Conservation (phyloP, 2,329 filamentous ascomycete species). For the Colletotrichum sp. region DNA sequence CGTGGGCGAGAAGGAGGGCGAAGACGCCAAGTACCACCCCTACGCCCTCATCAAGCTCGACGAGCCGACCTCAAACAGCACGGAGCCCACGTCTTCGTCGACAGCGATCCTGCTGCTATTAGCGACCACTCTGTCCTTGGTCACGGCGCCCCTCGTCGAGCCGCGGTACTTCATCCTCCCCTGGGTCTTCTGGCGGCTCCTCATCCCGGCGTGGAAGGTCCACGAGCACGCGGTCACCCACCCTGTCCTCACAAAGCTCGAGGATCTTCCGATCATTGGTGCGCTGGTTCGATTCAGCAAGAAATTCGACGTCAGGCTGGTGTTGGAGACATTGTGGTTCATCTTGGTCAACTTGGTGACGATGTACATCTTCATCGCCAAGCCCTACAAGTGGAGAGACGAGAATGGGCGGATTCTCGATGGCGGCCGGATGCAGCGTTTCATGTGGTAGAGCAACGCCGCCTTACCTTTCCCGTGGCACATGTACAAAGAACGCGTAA, state of each 20-base stretch:
- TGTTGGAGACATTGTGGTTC: slow-evolving; percentile 73
- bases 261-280: slow-evolving; percentile 1
- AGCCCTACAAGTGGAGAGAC: slow-evolving; percentile 70
- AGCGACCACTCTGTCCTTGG: slow-evolving; percentile 77
- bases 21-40: neutral
- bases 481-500: neutral
- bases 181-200: slow-evolving; percentile 90
- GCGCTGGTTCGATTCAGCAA: slow-evolving; percentile 11
- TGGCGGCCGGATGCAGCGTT: slow-evolving; percentile 69
- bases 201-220: slow-evolving; percentile 64
- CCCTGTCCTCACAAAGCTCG: neutral
- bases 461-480: too few species aligned
- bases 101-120: slow-evolving; percentile 65
- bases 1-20: neutral
- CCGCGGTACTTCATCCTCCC: slow-evolving; percentile 96
- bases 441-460: slow-evolving; percentile 71
- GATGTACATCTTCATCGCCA: slow-evolving; percentile 73
- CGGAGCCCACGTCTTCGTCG: slow-evolving; percentile 47
- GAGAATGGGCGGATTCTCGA: slow-evolving; percentile 59
- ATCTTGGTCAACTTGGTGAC: slow-evolving; percentile 68
- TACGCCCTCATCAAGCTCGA: slow-evolving; percentile 26
- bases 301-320: slow-evolving; percentile 51
- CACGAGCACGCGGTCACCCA: slow-evolving; percentile 1
- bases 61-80: slow-evolving; percentile 27
- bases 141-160: slow-evolving; percentile 92